phyloP scores from a whole-genome alignment of 2,329 filamentous ascomycete species.

The Monosporascus sp. region DNA sequence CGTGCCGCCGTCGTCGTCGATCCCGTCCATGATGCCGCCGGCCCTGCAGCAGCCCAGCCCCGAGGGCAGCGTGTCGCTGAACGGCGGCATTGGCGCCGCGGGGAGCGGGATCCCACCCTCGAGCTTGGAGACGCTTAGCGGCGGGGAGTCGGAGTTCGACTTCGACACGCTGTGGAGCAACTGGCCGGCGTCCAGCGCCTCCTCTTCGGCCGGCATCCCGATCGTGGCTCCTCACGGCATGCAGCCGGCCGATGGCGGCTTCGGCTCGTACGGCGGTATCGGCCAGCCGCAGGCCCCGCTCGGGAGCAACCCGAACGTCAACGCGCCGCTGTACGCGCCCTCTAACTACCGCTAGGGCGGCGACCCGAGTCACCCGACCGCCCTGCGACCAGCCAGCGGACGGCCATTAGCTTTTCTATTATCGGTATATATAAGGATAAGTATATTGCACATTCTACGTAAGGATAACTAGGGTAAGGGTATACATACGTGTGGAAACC shows the following conservation, averaged over 20 bases:
- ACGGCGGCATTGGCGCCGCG: conserved; percentile 13
- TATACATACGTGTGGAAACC: too few relatives aligned
- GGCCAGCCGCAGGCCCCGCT: conserved; percentile 8
- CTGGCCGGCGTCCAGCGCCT: conserved; percentile 6
- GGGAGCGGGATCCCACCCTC: conserved; percentile 12
- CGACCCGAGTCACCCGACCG: too few relatives aligned
- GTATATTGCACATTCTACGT: too few relatives aligned
- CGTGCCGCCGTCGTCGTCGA: conserved; percentile 10
- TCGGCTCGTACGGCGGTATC: conserved; percentile 10
- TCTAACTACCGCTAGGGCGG: neutral
- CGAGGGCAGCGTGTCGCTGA: conserved; percentile 22
- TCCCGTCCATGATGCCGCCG: conserved; percentile 17
- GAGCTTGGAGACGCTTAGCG: conserved; percentile 17
- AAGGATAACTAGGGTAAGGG: too few relatives aligned
- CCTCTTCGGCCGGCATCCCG: neutral
- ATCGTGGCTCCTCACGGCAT: conserved; percentile 6
- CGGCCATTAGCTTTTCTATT: too few relatives aligned
- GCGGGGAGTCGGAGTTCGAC: conserved; percentile 29
- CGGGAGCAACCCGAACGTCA: conserved; percentile 7
- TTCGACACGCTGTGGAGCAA: conserved; percentile 31
- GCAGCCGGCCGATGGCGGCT: conserved; percentile 9
- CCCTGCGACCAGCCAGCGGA: too few relatives aligned
- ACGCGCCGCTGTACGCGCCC: conserved; percentile 13
- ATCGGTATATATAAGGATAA: too few relatives aligned
- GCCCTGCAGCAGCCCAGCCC: conserved; percentile 26